Conservation (phyloP, 768 basidiomycete genomes). For the Leucosporidium scottii region DNA sequence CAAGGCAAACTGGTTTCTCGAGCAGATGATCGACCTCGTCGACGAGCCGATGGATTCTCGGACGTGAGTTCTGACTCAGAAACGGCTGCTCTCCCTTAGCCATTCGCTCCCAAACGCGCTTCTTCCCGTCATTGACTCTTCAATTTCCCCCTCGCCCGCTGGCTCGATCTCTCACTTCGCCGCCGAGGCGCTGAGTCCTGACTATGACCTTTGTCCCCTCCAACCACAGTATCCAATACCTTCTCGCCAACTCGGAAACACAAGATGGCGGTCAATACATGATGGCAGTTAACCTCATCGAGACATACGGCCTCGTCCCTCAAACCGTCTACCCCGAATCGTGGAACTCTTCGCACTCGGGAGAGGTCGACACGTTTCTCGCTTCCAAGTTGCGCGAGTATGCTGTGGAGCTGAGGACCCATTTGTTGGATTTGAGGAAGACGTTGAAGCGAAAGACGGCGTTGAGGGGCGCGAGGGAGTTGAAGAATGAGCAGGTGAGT, state of each 20-base stretch:
- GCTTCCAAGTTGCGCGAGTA: constrained; percentile 89
- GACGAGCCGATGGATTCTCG: constrained; percentile 73
- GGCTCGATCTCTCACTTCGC: constrained; percentile 43
- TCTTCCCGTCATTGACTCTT: too few relatives aligned
- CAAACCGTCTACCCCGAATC: constrained; percentile 57
- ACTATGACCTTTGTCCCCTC: too few relatives aligned
- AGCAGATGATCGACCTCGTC: constrained; percentile 70
- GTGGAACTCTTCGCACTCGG: constrained; percentile 66
- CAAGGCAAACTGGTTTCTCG: constrained; percentile 77
- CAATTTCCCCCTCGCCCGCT: too few relatives aligned
- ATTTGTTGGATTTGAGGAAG: not conserved
- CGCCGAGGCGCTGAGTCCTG: constrained; percentile 70
- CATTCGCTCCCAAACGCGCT: too few relatives aligned
- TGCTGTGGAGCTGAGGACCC: constrained; percentile 58
- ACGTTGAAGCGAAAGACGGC: constrained; percentile 13
- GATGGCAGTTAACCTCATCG: constrained; percentile 70
- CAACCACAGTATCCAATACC: constrained; percentile 34
- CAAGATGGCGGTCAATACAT: constrained; percentile 78
- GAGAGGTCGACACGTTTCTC: constrained; percentile 66
- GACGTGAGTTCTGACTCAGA: constrained; percentile 44
- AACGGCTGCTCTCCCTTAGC: too few relatives aligned
- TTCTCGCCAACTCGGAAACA: constrained; percentile 65
- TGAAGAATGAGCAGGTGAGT: constrained; percentile 50
- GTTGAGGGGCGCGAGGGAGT: constrained; percentile 54
- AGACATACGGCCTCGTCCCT: constrained; percentile 81